Base-by-base conservation (phyloP, 371 early-diverging fungal genomes). In the Lichtheimia ramosa region DNA sequence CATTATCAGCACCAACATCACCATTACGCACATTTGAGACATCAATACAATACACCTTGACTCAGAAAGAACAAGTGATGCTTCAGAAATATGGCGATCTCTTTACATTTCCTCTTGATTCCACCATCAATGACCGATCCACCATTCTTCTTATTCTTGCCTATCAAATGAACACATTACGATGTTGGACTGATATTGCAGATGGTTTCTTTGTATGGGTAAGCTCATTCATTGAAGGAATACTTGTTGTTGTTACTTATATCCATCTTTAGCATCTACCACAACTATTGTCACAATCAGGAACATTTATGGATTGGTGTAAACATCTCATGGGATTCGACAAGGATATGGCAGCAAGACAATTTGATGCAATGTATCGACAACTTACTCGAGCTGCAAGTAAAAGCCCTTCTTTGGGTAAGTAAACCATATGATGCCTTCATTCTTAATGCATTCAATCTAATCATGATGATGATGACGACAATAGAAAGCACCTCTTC, bases 241-340 rank as follows among this genome's bases (percentile, higher is more conserved):
- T 25, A 25, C 25, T 25, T 20, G 8, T 21, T 28, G 12, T 18
- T 27, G 25, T 39, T 48, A 27, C 10, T 56, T 28, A 21, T 18
- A 28, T 49, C 3, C 7, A 20, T 46, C 39, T 39, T 34, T 54
- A 80, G 77, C 71, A 67, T 49, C 5, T 77, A 25, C 70, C 77
- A 16, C 54, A 67, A 8, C 61, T 80, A 20, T 46, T 80, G 54
- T 65, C 70, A 12, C 62, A 54, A 41, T 23, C 68, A 14, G 81
- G 81, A 4, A 77, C 66, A 41, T 68, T 69, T 43, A 25, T 73
- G 23, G 77, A 80, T 25, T 80, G 81, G 77, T 70, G 72, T 23
- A 34, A 52, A 5, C 74, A 70, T 18, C 43, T 80, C 3, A 28
- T 49, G 8, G 50, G 43, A 0, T 28, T 71, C 18, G 77, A 80